Evolutionary conservation across 2,329 filamentous ascomycete genomes (phyloP).

Genomic region (Hansfordia pulvinata): DNA sequence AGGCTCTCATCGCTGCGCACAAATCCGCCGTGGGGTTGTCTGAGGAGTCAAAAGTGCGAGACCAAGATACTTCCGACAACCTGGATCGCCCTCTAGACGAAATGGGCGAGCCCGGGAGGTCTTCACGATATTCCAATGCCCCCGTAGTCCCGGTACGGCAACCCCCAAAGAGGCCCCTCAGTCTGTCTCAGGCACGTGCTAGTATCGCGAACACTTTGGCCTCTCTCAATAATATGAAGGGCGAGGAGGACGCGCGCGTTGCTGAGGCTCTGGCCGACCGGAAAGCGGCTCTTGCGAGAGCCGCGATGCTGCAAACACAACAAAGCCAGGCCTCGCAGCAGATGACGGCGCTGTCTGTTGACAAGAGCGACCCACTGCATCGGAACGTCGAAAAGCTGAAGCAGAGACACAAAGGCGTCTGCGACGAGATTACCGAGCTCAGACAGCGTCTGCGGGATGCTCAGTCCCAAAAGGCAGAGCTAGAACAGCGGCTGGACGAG

Average conservation of each 20-base stretch:
- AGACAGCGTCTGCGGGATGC: constrained; percentile 50
- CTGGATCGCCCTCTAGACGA: too few relatives aligned
- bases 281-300: constrained; percentile 40
- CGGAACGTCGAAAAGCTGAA: constrained; percentile 47
- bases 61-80: too few relatives aligned
- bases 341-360: constrained; percentile 38
- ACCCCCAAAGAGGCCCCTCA: constrained; percentile 35
- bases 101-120: too few relatives aligned
- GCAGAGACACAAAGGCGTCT: constrained; percentile 36
- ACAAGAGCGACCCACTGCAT: constrained; percentile 42
- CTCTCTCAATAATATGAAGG: constrained; percentile 51
- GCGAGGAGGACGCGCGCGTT: constrained; percentile 51
- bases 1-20: constrained; percentile 46
- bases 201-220: constrained; percentile 51
- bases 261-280: constrained; percentile 41
- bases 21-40: too few relatives aligned
- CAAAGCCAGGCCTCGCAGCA: constrained; percentile 34
- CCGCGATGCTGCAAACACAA: constrained; percentile 38
- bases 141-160: constrained; percentile 47
- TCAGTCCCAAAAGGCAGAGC: constrained; percentile 42
- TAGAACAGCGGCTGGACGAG: constrained; percentile 47
- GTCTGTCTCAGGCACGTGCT: constrained; percentile 48
- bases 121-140: too few relatives aligned
- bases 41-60: too few relatives aligned
- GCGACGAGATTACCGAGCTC: constrained; percentile 50